Evolutionary conservation across 768 basidiomycete genomes (phyloP).

Genomic region (Crucibulum laeve): DNA sequence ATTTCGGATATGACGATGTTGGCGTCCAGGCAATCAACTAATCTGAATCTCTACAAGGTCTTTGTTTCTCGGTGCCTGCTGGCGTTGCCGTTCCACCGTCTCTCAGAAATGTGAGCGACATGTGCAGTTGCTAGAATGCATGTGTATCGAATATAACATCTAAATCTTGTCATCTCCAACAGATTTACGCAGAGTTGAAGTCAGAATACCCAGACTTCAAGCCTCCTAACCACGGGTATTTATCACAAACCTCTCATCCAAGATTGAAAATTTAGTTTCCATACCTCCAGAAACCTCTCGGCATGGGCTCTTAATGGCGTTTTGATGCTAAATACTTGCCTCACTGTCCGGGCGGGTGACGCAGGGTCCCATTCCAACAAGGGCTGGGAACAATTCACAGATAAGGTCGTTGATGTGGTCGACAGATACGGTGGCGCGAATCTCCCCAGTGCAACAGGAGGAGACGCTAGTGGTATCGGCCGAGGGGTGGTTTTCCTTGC

Average conservation of each 20-base stretch:
- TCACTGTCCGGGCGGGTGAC: conserved; percentile 75
- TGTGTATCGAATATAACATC: neutral
- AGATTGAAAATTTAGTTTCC: conserved; percentile 4
- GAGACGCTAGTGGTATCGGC: conserved; percentile 42
- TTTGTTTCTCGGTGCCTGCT: conserved; percentile 86
- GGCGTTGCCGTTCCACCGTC: conserved; percentile 79
- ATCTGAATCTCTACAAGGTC: conserved; percentile 39
- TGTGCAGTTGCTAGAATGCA: neutral
- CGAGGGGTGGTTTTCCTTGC: conserved; percentile 78
- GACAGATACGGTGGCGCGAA: conserved; percentile 75
- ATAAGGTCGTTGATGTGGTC: conserved; percentile 70
- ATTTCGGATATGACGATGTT: too few relatives aligned
- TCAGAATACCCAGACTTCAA: conserved; percentile 78
- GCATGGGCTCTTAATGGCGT: conserved; percentile 85
- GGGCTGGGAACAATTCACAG: conserved; percentile 93
- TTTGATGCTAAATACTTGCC: conserved; percentile 85
- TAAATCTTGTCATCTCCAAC: conserved; percentile 7
- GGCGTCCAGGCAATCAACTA: too few relatives aligned
- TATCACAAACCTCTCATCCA: conserved; percentile 3
- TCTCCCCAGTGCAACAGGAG: conserved; percentile 29
- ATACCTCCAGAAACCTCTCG: conserved; percentile 60
- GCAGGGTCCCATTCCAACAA: conserved; percentile 80
- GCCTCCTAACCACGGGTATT: conserved; percentile 77
- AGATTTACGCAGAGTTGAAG: conserved; percentile 89
- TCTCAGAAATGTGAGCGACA: conserved; percentile 62